Base-by-base conservation (phyloP, 2,329 filamentous ascomycete genomes). In the Fonsecaea erecta region DNA sequence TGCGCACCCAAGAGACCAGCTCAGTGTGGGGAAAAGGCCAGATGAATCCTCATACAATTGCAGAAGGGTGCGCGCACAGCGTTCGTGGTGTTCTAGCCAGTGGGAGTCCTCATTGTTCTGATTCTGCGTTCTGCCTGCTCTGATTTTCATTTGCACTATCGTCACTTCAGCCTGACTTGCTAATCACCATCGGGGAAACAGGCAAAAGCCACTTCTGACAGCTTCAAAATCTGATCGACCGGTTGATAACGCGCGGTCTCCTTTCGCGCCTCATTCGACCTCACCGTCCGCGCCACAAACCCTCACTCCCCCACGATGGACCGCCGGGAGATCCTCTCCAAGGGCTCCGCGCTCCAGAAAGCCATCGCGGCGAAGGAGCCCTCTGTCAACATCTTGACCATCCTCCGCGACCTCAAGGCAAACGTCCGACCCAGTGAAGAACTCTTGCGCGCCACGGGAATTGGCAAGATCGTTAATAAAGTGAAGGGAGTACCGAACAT, bases 381-480 rank as follows among this genome's bases (percentile, higher is more conserved):
- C 3, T 75, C 91, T 28, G 79, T 88, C 46, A 90, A 86, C 66
- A 85, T 96, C 57, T 82, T 96, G 62, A 83, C 85, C 59, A 84
- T 98, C 67, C 82, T 99, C 60, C 88, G 90, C 73, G 86, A 89
- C 57, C 83, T 98, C 43, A 91, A 94, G 80, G 88, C 89, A 73
- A 90, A 91, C 68, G 88, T 94, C 37, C 85, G 86, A 53, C 91
- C 93, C 9, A 95, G 91, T 2, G 95, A 99, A 79, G 92, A 97
- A 72, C 86, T 97, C 72, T 83, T 99, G 70, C 88, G 94, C 74
- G 90, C 90, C 48, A 98, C 94, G n/a, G 91, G 90, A 72, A 94
- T 96, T 58, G 95, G 95, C 72, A 89, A 97, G 70, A 88, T 90
- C 57, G 91, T 98, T 68, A 94, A 93, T 77, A 94, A 93, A 76